These are phyloP conservation scores for Yarrowia sp. DNA, from an alignment of 805 yeast genomes.

Conservation along the genomic window DNA sequence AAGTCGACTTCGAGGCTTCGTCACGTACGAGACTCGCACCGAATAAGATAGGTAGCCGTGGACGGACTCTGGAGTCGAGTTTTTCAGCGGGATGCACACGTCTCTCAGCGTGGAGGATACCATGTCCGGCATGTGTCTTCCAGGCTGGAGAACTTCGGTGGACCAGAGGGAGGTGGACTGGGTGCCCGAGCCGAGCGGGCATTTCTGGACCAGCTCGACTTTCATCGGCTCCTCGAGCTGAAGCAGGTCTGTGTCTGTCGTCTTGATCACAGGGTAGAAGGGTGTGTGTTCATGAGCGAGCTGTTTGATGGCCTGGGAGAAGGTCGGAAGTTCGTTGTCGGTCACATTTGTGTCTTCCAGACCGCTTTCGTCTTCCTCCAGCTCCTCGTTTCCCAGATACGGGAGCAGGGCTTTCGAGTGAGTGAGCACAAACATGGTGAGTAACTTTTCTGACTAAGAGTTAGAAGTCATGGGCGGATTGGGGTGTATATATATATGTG, in stretches of 20 bases:
- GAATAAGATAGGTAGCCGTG: conserved; percentile 5
- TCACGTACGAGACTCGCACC: background rate
- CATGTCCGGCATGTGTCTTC: background rate
- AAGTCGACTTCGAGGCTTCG: background rate
- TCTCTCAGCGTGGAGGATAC: background rate
- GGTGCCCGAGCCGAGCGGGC: background rate
- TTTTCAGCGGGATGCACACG: background rate
- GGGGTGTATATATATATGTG: background rate
- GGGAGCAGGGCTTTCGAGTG: background rate
- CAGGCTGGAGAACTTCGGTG: background rate
- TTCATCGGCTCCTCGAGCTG: background rate
- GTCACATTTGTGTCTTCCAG: background rate
- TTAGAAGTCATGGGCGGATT: background rate
- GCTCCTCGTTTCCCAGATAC: background rate
- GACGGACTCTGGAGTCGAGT: conserved; percentile 7
- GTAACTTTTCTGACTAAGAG: background rate
- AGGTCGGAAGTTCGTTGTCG: conserved; percentile 3
- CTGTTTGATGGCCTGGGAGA: conserved; percentile 11
- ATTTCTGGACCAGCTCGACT: conserved; percentile 3
- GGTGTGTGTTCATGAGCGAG: background rate
- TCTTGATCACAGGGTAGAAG: conserved; percentile 10
- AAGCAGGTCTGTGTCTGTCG: conserved; percentile 5
- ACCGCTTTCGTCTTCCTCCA: no score
- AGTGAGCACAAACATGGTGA: background rate
- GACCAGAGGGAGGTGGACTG: background rate